Evolutionary conservation across 2,329 filamentous ascomycete species (phyloP), one percentile per base, ranked within the genome.

Genomic region (Colletotrichum paranaense): DNA sequence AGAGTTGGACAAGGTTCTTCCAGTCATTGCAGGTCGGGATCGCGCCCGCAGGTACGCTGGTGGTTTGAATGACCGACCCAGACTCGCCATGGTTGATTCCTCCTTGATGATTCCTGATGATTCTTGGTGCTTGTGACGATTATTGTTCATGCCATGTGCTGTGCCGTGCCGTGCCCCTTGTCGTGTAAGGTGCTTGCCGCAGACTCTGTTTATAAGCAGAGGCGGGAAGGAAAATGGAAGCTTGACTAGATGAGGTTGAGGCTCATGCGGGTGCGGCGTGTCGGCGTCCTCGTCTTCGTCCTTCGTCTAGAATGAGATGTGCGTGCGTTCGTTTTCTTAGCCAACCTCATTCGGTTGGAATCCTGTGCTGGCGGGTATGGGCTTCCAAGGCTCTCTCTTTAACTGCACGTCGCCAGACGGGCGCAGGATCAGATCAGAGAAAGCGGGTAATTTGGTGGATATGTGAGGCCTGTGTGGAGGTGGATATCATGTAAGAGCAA

Each of bases 51-150:
- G 80, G 75, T 85, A 86, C 28, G 82, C 82, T 53, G 86, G 80
- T 8, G 86, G 82, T 76, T 88, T 86, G 79, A 89, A 84, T 14
- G 87, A 87, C 76, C 86, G 85, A 58, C 85, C 82, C 72, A 88
- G 81, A 78, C 81, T 85, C 72, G 87, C 83, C 87, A 89, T 89
- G 66, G 56, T 76, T 67, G 69, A 62, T 49, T 52, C 42, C 62
- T 72, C 68, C 30, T 42, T 72, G 24, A n/a, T 52, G 30, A 24
- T 42, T 35, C 38, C 35, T 59, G 53, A 30, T 35, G 49, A 22
- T 67, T 35, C 11, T 26, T 30, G 60, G 11, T 38, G 26, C 26
- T 24, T 52, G 16, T 57, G 35, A 9, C 22, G 35, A 24, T 22
- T 19, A n/a, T 16, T 49, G 38, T 38, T 38, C 60, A 70, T 65